These are phyloP conservation scores for Apiotrichum brassicae DNA, from an alignment of 1,284 basidiomycete genomes.

Conservation along the genomic window DNA sequence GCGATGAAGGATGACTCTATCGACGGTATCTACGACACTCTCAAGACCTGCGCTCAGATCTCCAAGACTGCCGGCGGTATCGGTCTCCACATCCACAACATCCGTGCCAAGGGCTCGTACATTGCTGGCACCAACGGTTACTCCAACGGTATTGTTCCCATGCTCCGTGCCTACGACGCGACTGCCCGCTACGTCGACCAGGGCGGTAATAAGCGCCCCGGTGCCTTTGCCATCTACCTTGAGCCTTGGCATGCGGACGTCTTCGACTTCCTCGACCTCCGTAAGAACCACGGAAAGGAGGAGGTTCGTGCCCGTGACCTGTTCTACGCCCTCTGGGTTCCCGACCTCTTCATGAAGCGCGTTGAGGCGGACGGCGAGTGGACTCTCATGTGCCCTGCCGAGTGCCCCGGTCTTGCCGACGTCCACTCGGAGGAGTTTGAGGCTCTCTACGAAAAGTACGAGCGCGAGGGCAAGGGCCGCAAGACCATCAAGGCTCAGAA, in stretches of 20 bases:
- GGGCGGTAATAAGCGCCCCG: constrained; percentile 98
- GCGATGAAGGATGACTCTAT: constrained; percentile 99
- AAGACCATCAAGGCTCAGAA: constrained; percentile 92
- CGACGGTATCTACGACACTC: constrained; percentile 97
- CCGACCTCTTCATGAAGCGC: constrained; percentile 97
- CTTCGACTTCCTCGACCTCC: constrained; percentile 94
- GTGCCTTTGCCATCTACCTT: constrained; percentile 95
- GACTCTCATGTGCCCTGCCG: constrained; percentile 97
- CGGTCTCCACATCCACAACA: constrained; percentile 92
- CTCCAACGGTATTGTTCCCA: constrained; percentile 98
- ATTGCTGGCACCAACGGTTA: constrained; percentile 79
- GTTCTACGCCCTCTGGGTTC: constrained; percentile 98
- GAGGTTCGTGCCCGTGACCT: constrained; percentile 94
- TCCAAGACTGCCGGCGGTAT: constrained; percentile 99
- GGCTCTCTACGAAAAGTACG: constrained; percentile 80
- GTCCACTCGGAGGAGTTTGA: constrained; percentile 91
- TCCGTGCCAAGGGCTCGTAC: constrained; percentile 83
- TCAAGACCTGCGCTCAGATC: constrained; percentile 99
- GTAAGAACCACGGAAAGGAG: constrained; percentile 99
- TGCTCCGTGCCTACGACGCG: constrained; percentile 97
- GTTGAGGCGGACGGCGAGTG: constrained; percentile 82
- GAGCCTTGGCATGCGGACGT: constrained; percentile 98
- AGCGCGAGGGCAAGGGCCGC: constrained; percentile 78
- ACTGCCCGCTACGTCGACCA: constrained; percentile 99
- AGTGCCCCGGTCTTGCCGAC: constrained; percentile 85